Base-by-base conservation (phyloP, 108 stramenopile species). In the Discostella pseudostelligera region DNA sequence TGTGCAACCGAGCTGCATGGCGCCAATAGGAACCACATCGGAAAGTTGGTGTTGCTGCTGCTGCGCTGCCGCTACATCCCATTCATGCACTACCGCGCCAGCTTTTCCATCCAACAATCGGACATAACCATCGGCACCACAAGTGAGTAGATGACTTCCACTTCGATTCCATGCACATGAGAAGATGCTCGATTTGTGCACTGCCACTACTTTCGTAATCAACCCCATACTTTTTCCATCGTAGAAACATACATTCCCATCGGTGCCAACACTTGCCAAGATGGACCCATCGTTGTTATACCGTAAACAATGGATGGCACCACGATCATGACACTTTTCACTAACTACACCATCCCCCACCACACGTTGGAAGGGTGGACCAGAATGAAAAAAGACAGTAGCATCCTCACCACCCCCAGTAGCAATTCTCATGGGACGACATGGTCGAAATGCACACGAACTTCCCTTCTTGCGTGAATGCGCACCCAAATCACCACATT, bases 391-490 rank as follows among this genome's bases (percentile, higher is more conserved):
- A 25, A 88, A 72, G 17, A 86, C 59, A 35, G 86, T 84, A 19
- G 80, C 74, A 74, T 98, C 98, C 68, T 98, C 98, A 43, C 78
- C 78, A 16, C 96, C 96, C 8, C 84, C 92, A 24, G 94, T 96
- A 24, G 89, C 93, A 32, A 97, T 65, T 24, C 90, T 85, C 69
- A 93, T 89, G 20, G 96, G 96, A 39, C 94, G 85, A 44, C 69
- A 59, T 24, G 88, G 96, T 19, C 91, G 81, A 68, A 90, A 87
- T 20, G 86, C 85, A 54, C 86, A 79, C 24, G 82, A 72, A 14
- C 70, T 72, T 8, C 70, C 81, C 67, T 81, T 86, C 59, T 81
- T 86, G 51, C 89, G 74, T 21, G 81, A 44, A 76, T 90, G 87
- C 42, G 74, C 72, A 22, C 56, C 63, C 72, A 90, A 65, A 11